Conservation (phyloP, 805 yeast species). For the Jamesozyma jinghongensis region DNA sequence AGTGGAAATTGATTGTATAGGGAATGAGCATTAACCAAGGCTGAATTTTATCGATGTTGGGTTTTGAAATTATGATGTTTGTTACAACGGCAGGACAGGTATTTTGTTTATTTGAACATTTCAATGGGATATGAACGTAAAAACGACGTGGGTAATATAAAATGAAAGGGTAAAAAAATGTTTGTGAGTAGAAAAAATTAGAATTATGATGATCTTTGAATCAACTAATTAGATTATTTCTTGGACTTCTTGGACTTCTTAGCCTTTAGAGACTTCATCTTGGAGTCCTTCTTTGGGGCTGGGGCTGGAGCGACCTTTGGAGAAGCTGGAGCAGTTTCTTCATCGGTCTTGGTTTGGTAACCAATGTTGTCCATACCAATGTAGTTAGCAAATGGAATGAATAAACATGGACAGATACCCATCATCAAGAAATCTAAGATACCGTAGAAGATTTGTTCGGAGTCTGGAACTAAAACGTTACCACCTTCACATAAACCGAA, state of each 20-base stretch:
- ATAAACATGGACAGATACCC: slow-evolving; percentile 21
- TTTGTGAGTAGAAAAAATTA: background rate
- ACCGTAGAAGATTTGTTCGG: slow-evolving; percentile 53
- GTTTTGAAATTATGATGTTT: no score
- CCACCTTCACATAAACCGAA: slow-evolving; percentile 47
- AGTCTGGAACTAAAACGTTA: slow-evolving; percentile 48
- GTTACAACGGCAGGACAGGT: no score
- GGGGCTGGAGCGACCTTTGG: slow-evolving; percentile 7
- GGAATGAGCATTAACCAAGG: no score
- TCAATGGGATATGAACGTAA: no score
- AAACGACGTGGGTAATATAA: no score
- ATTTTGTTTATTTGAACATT: no score
- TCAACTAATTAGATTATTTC: slow-evolving; percentile 4
- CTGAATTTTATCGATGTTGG: no score
- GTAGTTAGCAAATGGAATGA: slow-evolving; percentile 15
- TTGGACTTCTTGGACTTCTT: slow-evolving; percentile 15
- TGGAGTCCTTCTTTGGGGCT: slow-evolving; percentile 5
- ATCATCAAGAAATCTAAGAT: slow-evolving; percentile 43
- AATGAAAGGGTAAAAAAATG: no score
- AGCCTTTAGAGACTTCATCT: slow-evolving; percentile 6
- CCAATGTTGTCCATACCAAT: slow-evolving; percentile 22
- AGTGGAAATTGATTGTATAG: no score
- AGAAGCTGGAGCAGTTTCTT: slow-evolving; percentile 7
- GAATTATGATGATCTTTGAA: no score
- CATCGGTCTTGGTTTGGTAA: slow-evolving; percentile 3